Conservation (phyloP, 148 eudicot genomes). For the Cornus controversa region DNA sequence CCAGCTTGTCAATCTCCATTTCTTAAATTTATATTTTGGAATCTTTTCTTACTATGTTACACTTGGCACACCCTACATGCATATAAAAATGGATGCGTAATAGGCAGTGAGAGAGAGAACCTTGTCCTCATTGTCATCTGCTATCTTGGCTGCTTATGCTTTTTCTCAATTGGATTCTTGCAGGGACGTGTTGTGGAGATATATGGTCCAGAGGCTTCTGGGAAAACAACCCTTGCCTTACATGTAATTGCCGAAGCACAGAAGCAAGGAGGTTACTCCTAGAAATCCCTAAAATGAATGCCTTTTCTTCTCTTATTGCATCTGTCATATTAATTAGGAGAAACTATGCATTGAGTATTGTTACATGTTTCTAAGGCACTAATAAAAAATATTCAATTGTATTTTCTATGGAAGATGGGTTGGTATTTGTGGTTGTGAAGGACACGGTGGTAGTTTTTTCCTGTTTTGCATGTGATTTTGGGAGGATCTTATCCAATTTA, state of each 20-base stretch:
- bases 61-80: no score
- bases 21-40: no score
- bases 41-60: no score
- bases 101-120: no score
- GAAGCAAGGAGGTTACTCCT: slow-evolving; percentile 72
- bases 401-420: background rate
- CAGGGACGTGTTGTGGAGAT: slow-evolving; percentile 97
- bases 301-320: no score
- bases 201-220: slow-evolving; percentile 99
- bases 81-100: no score
- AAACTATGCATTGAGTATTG: no score
- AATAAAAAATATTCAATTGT: background rate
- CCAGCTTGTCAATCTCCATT: no score
- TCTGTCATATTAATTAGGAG: no score
- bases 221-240: slow-evolving; percentile 94
- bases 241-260: slow-evolving; percentile 96
- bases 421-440: background rate
- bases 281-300: background rate
- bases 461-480: background rate
- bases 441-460: background rate
- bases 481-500: background rate
- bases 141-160: no score
- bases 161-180: slow-evolving; percentile 7
- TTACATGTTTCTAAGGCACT: background rate
- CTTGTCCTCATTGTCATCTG: no score